A percentile compares a stretch with the other conserved stretches of the same genome.
Conservation (phyloP, 169 alveolate species). For the Plasmodium yoelii region DNA sequence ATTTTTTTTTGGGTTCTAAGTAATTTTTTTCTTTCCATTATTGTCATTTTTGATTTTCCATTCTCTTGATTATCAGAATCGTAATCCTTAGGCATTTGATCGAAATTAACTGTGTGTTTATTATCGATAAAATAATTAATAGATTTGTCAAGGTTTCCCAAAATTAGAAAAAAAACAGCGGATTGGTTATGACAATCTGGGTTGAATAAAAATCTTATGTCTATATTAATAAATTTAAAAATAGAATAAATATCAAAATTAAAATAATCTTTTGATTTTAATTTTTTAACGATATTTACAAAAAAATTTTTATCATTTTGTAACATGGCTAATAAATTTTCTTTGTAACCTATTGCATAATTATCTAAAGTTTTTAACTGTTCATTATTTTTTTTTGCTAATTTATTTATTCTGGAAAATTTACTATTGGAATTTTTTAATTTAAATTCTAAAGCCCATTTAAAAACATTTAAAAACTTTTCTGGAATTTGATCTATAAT, state of each 20-base stretch:
- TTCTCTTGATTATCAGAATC: neutral
- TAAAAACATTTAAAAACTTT: constrained; percentile 50
- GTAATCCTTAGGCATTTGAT: constrained; percentile 5
- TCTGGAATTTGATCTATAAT: constrained; percentile 49
- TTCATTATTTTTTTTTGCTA: constrained; percentile 70
- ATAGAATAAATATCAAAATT: constrained; percentile 74
- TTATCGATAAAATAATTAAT: constrained; percentile 34
- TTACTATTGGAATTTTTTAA: constrained; percentile 73
- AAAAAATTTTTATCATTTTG: constrained; percentile 66
- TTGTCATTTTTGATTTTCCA: neutral
- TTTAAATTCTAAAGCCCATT: constrained; percentile 75
- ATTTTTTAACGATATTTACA: constrained; percentile 43
- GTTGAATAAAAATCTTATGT: constrained; percentile 46
- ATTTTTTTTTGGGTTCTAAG: neutral
- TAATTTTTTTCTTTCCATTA: constrained; percentile 19
- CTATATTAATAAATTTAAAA: constrained; percentile 54
- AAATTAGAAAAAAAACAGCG: constrained; percentile 65
- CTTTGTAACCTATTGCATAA: constrained; percentile 75
- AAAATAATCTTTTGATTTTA: constrained; percentile 74
- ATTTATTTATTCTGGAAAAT: constrained; percentile 47
- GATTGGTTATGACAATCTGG: constrained; percentile 61
- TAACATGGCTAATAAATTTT: constrained; percentile 67
- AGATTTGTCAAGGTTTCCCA: constrained; percentile 63
- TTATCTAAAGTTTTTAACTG: constrained; percentile 30
- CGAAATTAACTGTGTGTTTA: constrained; percentile 39